Percentiles rank a stretch among this genome's conserved stretches.
Conservation (phyloP, 2,329 filamentous ascomycete genomes). For the Ascomycota sp. region DNA sequence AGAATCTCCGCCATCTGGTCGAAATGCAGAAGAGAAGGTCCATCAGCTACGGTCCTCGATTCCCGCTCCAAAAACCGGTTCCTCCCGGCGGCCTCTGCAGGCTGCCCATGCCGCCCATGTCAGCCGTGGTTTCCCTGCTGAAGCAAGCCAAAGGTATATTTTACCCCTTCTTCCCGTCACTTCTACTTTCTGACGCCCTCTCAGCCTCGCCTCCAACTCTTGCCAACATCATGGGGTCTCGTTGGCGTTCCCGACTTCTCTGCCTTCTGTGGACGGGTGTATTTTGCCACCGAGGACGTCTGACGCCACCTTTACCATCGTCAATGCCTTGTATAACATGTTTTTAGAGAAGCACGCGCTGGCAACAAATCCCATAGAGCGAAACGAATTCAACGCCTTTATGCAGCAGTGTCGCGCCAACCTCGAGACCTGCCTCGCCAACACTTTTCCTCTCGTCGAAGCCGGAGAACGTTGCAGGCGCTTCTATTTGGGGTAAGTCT, state of each 20-base stretch:
- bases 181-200: constrained; percentile 1
- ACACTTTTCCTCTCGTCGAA: constrained; percentile 36
- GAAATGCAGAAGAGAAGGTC: constrained; percentile 24
- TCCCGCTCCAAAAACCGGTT: constrained; percentile 23
- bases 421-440: constrained; percentile 26
- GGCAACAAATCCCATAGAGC: constrained; percentile 11
- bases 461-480: constrained; percentile 33
- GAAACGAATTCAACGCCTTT: constrained; percentile 17
- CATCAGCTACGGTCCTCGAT: constrained; percentile 21
- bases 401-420: constrained; percentile 24
- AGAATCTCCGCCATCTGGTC: constrained; percentile 30
- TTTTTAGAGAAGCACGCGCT: constrained; percentile 24
- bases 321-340: constrained; percentile 28
- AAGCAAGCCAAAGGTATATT: constrained; percentile 23
- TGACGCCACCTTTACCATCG: constrained; percentile 29
- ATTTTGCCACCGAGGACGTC: constrained; percentile 30
- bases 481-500: constrained; percentile 31
- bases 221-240: constrained; percentile 28
- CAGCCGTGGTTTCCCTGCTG: constrained; percentile 25
- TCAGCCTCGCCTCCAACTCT: constrained; percentile 24
- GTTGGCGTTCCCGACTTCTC: constrained; percentile 27
- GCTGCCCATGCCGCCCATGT: constrained; percentile 32
- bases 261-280: constrained; percentile 26
- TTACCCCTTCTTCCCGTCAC: not conserved
- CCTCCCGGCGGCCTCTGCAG: constrained; percentile 26